These are phyloP conservation scores for Beauveria rudraprayagi DNA, from an alignment of 2,329 filamentous ascomycete genomes.

Conservation along the genomic window DNA sequence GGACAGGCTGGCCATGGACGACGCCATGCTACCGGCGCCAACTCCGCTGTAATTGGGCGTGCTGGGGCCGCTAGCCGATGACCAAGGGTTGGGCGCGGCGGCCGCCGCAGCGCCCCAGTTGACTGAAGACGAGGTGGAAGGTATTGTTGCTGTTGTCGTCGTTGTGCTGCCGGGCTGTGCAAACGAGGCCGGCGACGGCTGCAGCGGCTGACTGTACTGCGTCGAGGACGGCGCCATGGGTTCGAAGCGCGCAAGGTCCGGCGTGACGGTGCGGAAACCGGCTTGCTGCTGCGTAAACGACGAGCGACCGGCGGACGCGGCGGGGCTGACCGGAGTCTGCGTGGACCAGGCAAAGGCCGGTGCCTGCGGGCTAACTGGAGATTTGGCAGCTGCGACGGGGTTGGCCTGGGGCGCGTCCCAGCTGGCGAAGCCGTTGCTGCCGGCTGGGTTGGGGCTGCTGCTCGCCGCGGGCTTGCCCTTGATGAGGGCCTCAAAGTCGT, in stretches of 20 bases:
- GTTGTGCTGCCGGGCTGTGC: constrained; percentile 18
- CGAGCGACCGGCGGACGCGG: constrained; percentile 15
- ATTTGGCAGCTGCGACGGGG: constrained; percentile 21
- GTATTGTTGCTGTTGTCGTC: not conserved
- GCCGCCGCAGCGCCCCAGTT: constrained; percentile 38
- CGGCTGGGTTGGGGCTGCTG: constrained; percentile 21
- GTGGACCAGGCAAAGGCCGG: constrained; percentile 59
- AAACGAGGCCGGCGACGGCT: constrained; percentile 29
- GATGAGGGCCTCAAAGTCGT: constrained; percentile 84
- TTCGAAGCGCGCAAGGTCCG: constrained; percentile 48
- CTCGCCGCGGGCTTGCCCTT: constrained; percentile 49
- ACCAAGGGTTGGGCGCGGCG: constrained; percentile 41
- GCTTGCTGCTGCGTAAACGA: constrained; percentile 19
- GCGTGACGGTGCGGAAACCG: constrained; percentile 49
- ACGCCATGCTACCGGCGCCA: constrained; percentile 27
- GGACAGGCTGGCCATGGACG: constrained; percentile 41
- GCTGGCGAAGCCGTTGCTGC: constrained; percentile 35
- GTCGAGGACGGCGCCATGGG: constrained; percentile 50
- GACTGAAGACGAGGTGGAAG: constrained; percentile 33
- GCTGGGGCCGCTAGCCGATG: constrained; percentile 26
- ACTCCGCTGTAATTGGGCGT: constrained; percentile 22
- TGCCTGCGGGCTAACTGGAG: constrained; percentile 31
- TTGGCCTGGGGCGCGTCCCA: constrained; percentile 40
- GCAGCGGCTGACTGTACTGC: constrained; percentile 55
- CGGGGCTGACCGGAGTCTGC: constrained; percentile 34